Conservation (phyloP, 2,329 filamentous ascomycete species). For the Aspergillus brasiliensis region DNA sequence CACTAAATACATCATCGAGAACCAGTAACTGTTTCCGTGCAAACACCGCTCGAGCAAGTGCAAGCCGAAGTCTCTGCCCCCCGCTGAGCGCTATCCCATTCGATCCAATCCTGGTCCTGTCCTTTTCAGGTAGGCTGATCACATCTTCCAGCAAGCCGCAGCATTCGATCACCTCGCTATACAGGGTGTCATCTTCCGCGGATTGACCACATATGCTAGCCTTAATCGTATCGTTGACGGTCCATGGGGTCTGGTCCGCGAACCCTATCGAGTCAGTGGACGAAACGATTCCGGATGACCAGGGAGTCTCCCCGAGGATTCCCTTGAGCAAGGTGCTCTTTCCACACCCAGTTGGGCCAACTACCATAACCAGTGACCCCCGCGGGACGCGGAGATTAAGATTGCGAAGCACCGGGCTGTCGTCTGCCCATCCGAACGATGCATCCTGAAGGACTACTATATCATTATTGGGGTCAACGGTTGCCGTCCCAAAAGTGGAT, state of each 20-base stretch:
- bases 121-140: not conserved
- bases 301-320: not conserved
- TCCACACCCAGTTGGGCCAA: constrained; percentile 50
- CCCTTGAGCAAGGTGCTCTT: not conserved
- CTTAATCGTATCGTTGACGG: not conserved
- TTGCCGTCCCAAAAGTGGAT: not conserved
- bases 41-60: not conserved
- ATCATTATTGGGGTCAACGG: not conserved
- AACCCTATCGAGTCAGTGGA: not conserved
- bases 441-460: not conserved
- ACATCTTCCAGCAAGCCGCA: not conserved
- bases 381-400: not conserved
- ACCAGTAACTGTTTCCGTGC: not conserved
- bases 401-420: not conserved
- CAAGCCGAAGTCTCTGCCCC: not conserved
- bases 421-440: not conserved
- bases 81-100: not conserved
- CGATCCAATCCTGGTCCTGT: not conserved
- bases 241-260: not conserved
- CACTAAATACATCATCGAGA: not conserved
- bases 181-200: not conserved
- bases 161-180: not conserved
- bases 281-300: not conserved
- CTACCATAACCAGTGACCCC: constrained; percentile 26
- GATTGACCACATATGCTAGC: not conserved